These are phyloP conservation scores for Schwanniomyces vanrijiae DNA, from an alignment of 805 yeast species.

Conservation along the genomic window DNA sequence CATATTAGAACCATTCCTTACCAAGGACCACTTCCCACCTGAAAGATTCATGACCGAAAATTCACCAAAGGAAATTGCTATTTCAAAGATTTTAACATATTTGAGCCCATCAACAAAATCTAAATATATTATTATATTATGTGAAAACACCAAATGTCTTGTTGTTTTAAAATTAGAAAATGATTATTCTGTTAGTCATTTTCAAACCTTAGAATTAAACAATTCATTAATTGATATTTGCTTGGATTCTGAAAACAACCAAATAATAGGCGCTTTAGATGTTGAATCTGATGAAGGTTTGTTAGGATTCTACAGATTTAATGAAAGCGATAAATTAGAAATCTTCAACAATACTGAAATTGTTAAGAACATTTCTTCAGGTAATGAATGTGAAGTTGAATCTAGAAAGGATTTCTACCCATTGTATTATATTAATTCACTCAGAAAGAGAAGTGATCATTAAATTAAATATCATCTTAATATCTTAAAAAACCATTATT, in stretches of 20 bases:
- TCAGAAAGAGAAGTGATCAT: conserved; percentile 67
- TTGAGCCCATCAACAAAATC: conserved; percentile 10
- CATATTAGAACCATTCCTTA: conserved; percentile 40
- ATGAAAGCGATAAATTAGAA: conserved; percentile 17
- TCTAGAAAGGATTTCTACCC: conserved; percentile 44
- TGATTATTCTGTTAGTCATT: conserved; percentile 23
- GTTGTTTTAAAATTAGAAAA: conserved; percentile 33
- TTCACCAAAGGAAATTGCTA: conserved; percentile 54
- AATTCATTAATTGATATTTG: conserved; percentile 29
- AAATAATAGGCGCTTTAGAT: conserved; percentile 30
- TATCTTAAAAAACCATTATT: not conserved
- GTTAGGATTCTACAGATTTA: conserved; percentile 19
- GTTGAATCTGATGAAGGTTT: conserved; percentile 26
- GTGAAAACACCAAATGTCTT: conserved; percentile 52
- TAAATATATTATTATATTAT: conserved; percentile 42
- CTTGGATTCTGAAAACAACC: conserved; percentile 12
- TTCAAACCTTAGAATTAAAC: conserved; percentile 26
- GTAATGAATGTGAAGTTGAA: conserved; percentile 32
- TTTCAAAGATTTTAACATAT: conserved; percentile 44
- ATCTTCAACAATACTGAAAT: conserved; percentile 12
- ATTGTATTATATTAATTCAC: conserved; percentile 46
- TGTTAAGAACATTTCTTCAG: conserved; percentile 18
- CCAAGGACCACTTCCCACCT: conserved; percentile 62
- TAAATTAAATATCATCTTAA: conserved; percentile 17
- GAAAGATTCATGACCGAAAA: conserved; percentile 55